Evolutionary conservation across 2,329 filamentous ascomycete genomes (phyloP).

Genomic region (Penicillium decumbens): DNA sequence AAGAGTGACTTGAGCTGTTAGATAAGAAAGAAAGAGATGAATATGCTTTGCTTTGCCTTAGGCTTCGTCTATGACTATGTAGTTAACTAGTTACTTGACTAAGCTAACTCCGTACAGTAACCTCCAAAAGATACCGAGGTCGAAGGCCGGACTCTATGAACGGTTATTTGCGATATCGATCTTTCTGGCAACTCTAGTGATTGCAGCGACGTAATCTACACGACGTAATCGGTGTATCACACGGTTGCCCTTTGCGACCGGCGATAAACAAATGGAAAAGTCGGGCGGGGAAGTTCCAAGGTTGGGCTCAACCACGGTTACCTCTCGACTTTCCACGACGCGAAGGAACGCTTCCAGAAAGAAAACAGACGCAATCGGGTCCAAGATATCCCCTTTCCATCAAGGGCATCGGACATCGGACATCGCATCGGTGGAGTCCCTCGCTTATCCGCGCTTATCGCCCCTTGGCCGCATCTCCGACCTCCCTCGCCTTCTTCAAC

Average conservation of each 20-base stretch:
- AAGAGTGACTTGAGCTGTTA: no score
- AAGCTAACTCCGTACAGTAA: no score
- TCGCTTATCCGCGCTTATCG: constrained; percentile 29
- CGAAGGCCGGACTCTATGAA: no score
- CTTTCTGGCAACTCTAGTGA: no score
- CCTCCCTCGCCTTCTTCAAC: constrained; percentile 20
- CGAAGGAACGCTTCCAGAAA: background rate
- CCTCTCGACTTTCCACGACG: background rate
- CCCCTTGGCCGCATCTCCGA: constrained; percentile 21
- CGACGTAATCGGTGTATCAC: background rate
- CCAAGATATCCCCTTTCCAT: background rate
- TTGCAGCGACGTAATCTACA: no score
- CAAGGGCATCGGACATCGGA: background rate
- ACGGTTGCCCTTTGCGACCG: constrained; percentile 24
- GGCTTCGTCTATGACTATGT: no score
- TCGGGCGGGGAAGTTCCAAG: constrained; percentile 8
- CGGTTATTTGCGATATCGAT: no score
- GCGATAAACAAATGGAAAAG: constrained; percentile 8
- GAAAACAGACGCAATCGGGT: background rate
- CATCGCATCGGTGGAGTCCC: constrained; percentile 15
- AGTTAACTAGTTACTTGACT: no score
- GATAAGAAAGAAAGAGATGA: no score
- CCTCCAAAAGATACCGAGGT: no score
- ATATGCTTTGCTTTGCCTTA: no score
- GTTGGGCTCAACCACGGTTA: constrained; percentile 15